These are phyloP conservation scores for Tricholoma furcatifolium DNA, from an alignment of 768 basidiomycete genomes.

Conservation along the genomic window DNA sequence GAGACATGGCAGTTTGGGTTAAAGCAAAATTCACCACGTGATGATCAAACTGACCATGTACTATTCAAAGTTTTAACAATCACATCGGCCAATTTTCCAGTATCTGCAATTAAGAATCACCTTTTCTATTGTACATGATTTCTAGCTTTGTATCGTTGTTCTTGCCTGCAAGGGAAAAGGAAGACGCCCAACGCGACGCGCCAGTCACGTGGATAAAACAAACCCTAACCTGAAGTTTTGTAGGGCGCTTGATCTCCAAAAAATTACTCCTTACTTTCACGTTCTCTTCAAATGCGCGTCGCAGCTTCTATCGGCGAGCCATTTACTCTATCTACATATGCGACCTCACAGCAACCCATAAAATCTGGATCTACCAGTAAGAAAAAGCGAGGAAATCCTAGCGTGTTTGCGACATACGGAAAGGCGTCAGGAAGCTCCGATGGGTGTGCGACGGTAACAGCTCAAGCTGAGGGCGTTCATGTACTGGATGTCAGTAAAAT, in stretches of 20 bases:
- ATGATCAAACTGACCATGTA: not conserved
- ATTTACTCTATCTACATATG: constrained; percentile 37
- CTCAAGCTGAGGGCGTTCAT: constrained; percentile 75
- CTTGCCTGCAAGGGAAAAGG: too few relatives aligned
- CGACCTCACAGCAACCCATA: constrained; percentile 26
- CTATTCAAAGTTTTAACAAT: too few relatives aligned
- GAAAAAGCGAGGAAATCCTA: constrained; percentile 15
- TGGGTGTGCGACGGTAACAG: constrained; percentile 64
- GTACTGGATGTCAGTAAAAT: constrained; percentile 59
- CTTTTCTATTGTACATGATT: too few relatives aligned
- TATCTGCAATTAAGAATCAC: too few relatives aligned
- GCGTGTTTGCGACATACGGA: constrained; percentile 34
- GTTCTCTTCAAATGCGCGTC: constrained; percentile 16
- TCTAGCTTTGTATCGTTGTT: too few relatives aligned
- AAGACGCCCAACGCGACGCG: constrained; percentile 15
- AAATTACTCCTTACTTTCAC: constrained; percentile 9
- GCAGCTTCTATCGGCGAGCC: constrained; percentile 31
- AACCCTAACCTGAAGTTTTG: constrained; percentile 4
- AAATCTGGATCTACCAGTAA: constrained; percentile 18
- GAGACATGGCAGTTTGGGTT: constrained; percentile 9
- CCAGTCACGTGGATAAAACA: constrained; percentile 8
- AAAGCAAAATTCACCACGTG: not conserved
- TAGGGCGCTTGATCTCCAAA: constrained; percentile 10
- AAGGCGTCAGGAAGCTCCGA: constrained; percentile 37
- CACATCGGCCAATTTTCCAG: too few relatives aligned